Conservation (phyloP, 768 basidiomycete species). For the Chalciporus pseudorubinellus region DNA sequence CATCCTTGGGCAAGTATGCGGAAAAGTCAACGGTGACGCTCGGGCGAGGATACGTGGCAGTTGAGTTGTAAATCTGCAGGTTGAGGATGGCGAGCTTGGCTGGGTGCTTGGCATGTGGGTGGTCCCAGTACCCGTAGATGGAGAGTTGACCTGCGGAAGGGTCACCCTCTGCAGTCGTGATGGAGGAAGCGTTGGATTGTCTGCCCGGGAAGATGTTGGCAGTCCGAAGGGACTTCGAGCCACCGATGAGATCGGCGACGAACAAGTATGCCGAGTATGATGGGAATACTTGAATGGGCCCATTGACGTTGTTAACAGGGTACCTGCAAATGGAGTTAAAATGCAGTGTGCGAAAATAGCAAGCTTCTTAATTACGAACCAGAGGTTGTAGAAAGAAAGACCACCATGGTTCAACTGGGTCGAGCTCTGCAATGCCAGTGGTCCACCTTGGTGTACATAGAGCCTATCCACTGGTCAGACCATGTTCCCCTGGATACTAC, state of each 20-base stretch:
- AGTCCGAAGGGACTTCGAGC: constrained; percentile 42
- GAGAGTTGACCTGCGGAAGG: constrained; percentile 47
- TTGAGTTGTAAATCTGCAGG: constrained; percentile 51
- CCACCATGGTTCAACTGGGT: constrained; percentile 52
- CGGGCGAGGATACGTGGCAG: constrained; percentile 41
- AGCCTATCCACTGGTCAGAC: constrained; percentile 29
- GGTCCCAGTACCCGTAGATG: constrained; percentile 52
- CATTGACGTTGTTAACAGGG: constrained; percentile 46
- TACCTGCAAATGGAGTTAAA: constrained; percentile 34
- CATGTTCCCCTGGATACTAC: not conserved
- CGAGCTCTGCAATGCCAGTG: constrained; percentile 48
- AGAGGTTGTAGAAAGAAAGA: constrained; percentile 44
- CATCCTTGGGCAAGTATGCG: constrained; percentile 31
- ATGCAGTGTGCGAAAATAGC: not conserved
- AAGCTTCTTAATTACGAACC: constrained; percentile 29
- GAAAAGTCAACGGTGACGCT: constrained; percentile 46
- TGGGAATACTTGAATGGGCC: constrained; percentile 51
- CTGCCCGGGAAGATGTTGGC: constrained; percentile 52
- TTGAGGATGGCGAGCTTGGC: constrained; percentile 49
- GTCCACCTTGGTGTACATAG: constrained; percentile 56
- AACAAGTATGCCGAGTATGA: constrained; percentile 54
- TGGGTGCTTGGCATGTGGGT: constrained; percentile 31
- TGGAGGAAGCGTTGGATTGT: constrained; percentile 50
- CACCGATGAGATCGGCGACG: constrained; percentile 45
- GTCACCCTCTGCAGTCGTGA: constrained; percentile 50